These are phyloP conservation scores for Cladorrhinum sp. DNA, from an alignment of 2,329 filamentous ascomycete genomes.

Conservation along the genomic window DNA sequence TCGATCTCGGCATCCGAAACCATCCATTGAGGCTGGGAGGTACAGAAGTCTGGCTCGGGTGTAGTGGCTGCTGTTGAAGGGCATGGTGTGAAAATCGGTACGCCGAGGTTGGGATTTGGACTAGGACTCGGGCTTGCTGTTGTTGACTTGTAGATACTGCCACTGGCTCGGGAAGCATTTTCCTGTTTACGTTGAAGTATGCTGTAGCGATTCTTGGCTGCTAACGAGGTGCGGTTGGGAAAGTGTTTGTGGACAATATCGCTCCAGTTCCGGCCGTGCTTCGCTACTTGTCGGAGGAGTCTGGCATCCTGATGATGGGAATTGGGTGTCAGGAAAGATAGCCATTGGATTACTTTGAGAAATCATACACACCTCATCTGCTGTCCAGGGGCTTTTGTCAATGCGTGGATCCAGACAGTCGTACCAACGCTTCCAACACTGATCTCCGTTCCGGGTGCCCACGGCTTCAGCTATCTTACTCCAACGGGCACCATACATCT, in stretches of 20 bases:
- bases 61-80: constrained; percentile 7
- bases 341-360: not conserved
- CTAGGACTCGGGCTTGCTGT: constrained; percentile 8
- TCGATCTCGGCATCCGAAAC: constrained; percentile 11
- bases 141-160: not conserved
- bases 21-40: constrained; percentile 7
- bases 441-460: constrained; percentile 27
- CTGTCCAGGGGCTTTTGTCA: constrained; percentile 29
- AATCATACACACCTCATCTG: constrained; percentile 22
- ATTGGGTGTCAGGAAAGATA: not conserved
- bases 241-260: constrained; percentile 27
- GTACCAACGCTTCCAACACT: constrained; percentile 31
- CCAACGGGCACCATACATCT: constrained; percentile 28
- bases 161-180: not conserved
- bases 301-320: constrained; percentile 19
- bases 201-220: constrained; percentile 29
- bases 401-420: constrained; percentile 28
- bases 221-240: constrained; percentile 27
- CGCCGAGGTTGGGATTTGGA: constrained; percentile 1
- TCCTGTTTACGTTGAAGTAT: constrained; percentile 24
- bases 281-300: constrained; percentile 23
- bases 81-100: not conserved
- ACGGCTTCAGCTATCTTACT: constrained; percentile 28
- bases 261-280: constrained; percentile 28
- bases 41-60: constrained; percentile 9